Base-by-base conservation (phyloP, 208 protist species). In the Trypanosoma scelopori region DNA sequence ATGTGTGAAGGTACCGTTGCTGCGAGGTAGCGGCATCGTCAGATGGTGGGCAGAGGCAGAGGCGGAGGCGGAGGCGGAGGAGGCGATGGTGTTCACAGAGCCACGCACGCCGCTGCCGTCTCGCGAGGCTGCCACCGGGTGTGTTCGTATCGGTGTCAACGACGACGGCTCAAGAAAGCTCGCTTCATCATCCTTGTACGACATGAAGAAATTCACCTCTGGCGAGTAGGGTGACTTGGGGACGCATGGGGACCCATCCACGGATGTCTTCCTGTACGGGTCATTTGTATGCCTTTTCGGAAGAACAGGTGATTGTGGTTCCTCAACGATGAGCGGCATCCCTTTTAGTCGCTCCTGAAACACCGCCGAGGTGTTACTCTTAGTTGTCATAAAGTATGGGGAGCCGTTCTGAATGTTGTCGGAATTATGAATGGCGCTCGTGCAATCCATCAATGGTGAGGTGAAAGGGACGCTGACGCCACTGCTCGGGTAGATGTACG, bases 361-460 rank as follows among this genome's bases (percentile, higher is more conserved):
- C 32, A 39, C 28, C 18, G 47, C 12, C n/a, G n/a, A 23, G 13
- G 48, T 27, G 11, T 47, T 16, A 22, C 15, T 49, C 23, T 67
- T 67, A 18, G 3, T 35, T 35, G 39, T 28, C 28, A 39, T 39
- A 9, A 46, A 52, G 23, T 48, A 25, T 3, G 48, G n/a, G 0
- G 30, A n/a, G 41, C 50, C 53, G 20, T 72, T 72, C 37, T 55
- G 57, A 70, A 94, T 94, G 73, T 94, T 94, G 32, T 89, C 81
- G 12, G 73, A 82, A 57, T 94, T 94, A 59, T 86, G 77, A 63
- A 85, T 78, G 12, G 77, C 84, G 7, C 60, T 75, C 47, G 88
- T 94, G 77, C 88, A 94, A 67, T 94, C 88, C 37, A 73, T 72
- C 20, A 94, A 72, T 32, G 85, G 79, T 20, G 52, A 66, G 35